Base-by-base conservation (phyloP, 805 yeast genomes). In the Pichia nakasei region DNA sequence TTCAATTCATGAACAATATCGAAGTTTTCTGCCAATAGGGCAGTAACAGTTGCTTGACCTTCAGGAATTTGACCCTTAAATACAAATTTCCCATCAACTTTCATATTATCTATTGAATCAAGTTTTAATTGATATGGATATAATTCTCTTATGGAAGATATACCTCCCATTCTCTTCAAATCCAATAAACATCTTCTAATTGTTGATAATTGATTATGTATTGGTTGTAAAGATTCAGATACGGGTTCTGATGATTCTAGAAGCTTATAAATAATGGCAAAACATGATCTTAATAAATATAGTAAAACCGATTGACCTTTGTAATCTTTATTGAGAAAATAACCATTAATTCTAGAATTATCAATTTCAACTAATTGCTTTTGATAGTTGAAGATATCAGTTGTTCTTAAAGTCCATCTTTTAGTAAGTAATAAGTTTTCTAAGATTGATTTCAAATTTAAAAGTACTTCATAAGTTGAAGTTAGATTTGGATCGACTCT, bases 331-430 rank as follows among this genome's bases (percentile, higher is more conserved):
- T 55, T 55, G 18, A 63, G 46, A 50, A 82, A 82, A 50, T 70
- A 70, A 5, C 85, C 85, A 42, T 74, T 68, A 8, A 80, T 71
- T 54, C 96, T 72, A 49, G 73, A 59, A 42, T 79, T 82, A 59
- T 91, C 96, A 48, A 93, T 80, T 45, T 70, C 74, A 55, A 78
- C 80, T 49, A 93, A 69, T 49, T 72, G 71, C 56, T 81, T 78
- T 63, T 88, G 95, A 60, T 85, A 89, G 39, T 74, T 72, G 65
- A 84, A 93, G 48, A 93, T 70, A 65, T 93, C 99, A 0, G 98
- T 93, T 57, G 89, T 96, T 57, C 99, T 78, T 66, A 93, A 69
- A 2, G 97, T 91, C 99, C 99, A 93, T 61, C 98, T 76, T 63
- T 96, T 80, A 3, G 98, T 93, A 37, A 93, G 78, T 54, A 91